Conservation (phyloP, 768 basidiomycete genomes). For the Boletus vinaceobasis region DNA sequence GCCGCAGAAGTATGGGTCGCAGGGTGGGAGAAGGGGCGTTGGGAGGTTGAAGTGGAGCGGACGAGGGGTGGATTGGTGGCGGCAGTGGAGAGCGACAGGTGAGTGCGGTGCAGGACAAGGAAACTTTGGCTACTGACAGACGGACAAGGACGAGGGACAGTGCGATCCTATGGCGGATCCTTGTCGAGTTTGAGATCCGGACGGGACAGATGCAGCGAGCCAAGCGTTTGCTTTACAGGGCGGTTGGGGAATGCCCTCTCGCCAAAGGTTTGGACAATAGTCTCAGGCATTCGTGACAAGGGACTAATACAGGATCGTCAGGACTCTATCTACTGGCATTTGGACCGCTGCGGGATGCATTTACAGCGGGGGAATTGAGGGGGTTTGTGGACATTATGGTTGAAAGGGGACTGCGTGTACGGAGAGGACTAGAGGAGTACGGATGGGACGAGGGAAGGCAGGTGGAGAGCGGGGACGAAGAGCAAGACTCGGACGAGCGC, state of each 20-base stretch:
- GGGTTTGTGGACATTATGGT: conserved; percentile 70
- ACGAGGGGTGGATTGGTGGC: conserved; percentile 58
- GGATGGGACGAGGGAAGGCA: conserved; percentile 15
- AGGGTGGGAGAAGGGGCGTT: conserved; percentile 73
- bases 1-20: conserved; percentile 74
- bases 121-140: conserved; percentile 2
- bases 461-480: conserved; percentile 41
- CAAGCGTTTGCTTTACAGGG: conserved; percentile 71
- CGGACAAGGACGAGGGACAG: conserved; percentile 59
- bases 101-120: conserved; percentile 14
- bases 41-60: conserved; percentile 69
- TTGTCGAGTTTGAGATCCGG: conserved; percentile 74
- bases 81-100: conserved; percentile 70
- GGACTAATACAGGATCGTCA: conserved; percentile 29
- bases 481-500: conserved; percentile 42
- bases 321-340: conserved; percentile 79
- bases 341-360: conserved; percentile 61
- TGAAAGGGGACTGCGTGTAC: conserved; percentile 66
- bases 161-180: conserved; percentile 67
- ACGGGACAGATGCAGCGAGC: conserved; percentile 55
- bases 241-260: conserved; percentile 70
- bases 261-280: conserved; percentile 52
- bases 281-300: neutral
- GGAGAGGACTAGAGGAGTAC: conserved; percentile 54
- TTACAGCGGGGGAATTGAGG: conserved; percentile 56